Base-by-base conservation (phyloP, 2,329 filamentous ascomycete genomes). In the Aureobasidium leucospermi region DNA sequence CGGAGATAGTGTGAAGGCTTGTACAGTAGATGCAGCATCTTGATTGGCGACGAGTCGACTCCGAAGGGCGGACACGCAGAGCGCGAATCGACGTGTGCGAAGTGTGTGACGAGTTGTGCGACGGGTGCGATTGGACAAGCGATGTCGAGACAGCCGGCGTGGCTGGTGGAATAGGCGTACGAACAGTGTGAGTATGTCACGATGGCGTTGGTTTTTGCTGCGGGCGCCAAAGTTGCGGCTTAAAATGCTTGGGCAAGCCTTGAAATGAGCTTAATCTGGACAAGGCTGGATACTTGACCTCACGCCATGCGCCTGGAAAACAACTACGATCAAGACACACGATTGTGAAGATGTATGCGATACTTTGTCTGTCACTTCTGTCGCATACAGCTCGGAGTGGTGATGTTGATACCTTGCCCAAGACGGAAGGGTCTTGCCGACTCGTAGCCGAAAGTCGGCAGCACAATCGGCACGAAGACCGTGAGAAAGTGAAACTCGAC, bases 391-490 rank as follows among this genome's bases (percentile, higher is more conserved):
- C 13, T 41, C 36, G 23, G 13, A 11, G 34, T 39, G 19, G 11
- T 31, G 34, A 3, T 43, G 36, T 28, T 42, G 28, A 1, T 16
- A 8, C 9, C 13, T 36, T 31, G 23, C 29, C 36, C 51, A 55
- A 55, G 51, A 55, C 38, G 51, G 51, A 19, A 42, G n/a, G n/a
- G 7, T 28, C 15, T 19, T 55, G 38, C 51, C 51, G 51, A 55
- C 4, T 43, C 39, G 51, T 42, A 55, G 51, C 51, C 51, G 51
- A 55, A 55, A 43, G n/a, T 23, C 51, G 51, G 51, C 29, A 55
- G n/a, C 9, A 23, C 15, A 32, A 29, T 56, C 31, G 52, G 51
- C 39, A 43, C 29, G 39, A 36, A 32, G 38, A 16, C 15, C 49
- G 42, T 2, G 42, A 43, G n/a, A 49, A 36, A 55, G 29, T 34